Base-by-base conservation (phyloP, 2,329 filamentous ascomycete species). In the Calonectria honghensis region DNA sequence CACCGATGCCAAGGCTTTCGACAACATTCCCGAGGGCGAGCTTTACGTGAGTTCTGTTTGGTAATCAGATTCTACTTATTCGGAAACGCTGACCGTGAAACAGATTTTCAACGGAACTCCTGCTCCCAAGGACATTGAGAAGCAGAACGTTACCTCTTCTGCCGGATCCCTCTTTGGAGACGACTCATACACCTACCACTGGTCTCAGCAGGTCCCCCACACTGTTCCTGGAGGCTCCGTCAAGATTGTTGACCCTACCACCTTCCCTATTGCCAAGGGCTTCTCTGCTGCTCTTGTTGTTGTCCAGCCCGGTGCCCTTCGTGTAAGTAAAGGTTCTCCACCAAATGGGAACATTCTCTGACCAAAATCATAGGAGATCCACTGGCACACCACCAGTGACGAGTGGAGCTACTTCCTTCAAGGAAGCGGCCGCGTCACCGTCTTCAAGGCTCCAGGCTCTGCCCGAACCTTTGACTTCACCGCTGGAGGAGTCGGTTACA, bases 381-480 rank as follows among this genome's bases (percentile, higher is more conserved):
- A 70, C 32, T 70, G 67, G 67, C 67, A 70, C 54, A 70, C 67
- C 31, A 70, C 67, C 16, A 63, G 54, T 20, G 67, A 70, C 20
- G 67, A 70, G 27, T 70, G 67, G 67, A 70, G 67, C 31, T 70
- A 70, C 31, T 70, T 70, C 31, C 67, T 70, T 6, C 67, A 70
- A 24, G 67, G 67, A 37, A 70, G 67, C 14, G 67, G 13, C 14
- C 67, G 67, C 3, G 67, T 70, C 20, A 70, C 67, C 5, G 67
- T 70, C 41, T 70, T 70, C 32, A 70, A 70, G 67, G 67, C 67
- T 11, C 67, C 67, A 6, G 39, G 32, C n/a, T 70, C 67, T 10
- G 67, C 67, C 4, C 67, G 67, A 13, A 70, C 67, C 0, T 70
- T 70, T n/a, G 67, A 70, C n/a, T 70, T 70, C 24, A 70, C 67